Evolutionary conservation across 441 rosid genomes (phyloP).

Genomic region (Croton setiger): DNA sequence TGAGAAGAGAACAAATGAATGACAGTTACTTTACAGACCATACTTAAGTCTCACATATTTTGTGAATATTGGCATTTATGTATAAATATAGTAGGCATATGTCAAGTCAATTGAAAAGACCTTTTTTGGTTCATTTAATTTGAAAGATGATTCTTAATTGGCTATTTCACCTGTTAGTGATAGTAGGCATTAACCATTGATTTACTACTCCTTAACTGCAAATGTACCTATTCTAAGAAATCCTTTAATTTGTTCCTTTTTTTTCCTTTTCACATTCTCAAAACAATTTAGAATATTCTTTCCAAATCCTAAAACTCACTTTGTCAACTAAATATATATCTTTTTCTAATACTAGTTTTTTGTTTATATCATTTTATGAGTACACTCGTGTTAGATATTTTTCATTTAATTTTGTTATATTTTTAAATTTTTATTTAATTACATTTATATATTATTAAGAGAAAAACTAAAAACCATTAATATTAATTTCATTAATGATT

Average conservation of each 20-base stretch:
- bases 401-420: too few species aligned
- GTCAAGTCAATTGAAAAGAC: slow-evolving; percentile 10
- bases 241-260: neutral
- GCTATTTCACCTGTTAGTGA: neutral
- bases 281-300: neutral
- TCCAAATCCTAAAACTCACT: too few species aligned
- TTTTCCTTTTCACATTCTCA: neutral
- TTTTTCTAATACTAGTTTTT: too few species aligned
- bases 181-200: neutral
- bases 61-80: neutral
- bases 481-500: too few species aligned
- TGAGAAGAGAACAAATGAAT: slow-evolving; percentile 4
- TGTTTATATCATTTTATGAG: too few species aligned
- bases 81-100: neutral
- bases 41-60: neutral
- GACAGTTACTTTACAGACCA: neutral
- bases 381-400: too few species aligned
- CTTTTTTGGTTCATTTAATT: slow-evolving; percentile 8
- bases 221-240: neutral
- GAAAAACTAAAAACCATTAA: too few species aligned
- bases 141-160: neutral
- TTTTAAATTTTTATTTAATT: too few species aligned
- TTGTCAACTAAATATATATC: too few species aligned
- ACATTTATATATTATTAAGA: too few species aligned
- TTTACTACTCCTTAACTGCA: neutral